Conservation (phyloP, 164 flowering plant species). For the Warburgia ugandensis region DNA sequence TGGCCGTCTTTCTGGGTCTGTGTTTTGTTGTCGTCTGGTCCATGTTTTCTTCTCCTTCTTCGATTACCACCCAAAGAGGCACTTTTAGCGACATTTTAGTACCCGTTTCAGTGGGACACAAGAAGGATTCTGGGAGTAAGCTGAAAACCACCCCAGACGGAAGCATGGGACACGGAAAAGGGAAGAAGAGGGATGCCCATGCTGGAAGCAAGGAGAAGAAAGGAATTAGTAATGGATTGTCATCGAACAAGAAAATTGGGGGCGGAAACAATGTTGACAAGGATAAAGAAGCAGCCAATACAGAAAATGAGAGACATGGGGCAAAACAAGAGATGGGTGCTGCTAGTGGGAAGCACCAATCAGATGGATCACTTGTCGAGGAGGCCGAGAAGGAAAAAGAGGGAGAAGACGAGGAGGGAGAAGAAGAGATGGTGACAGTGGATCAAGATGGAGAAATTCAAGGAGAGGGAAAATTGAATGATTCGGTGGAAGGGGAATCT, state of each 20-base stretch:
- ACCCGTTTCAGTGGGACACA: conserved; percentile 28
- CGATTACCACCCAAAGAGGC: conserved; percentile 54
- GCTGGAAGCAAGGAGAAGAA: conserved; percentile 23
- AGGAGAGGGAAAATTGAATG: conserved; percentile 32
- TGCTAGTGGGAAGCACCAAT: conserved; percentile 10
- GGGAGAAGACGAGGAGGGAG: conserved; percentile 29
- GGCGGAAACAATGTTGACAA: conserved; percentile 17
- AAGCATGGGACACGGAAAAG: conserved; percentile 4
- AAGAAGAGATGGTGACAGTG: conserved; percentile 22
- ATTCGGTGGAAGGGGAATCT: conserved; percentile 16
- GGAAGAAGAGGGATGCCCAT: conserved; percentile 15
- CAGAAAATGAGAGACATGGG: conserved; percentile 8
- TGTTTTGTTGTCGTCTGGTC: conserved; percentile 73
- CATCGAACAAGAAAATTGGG: conserved; percentile 6
- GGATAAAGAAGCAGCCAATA: conserved; percentile 11
- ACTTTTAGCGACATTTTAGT: conserved; percentile 63
- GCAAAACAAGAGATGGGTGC: conserved; percentile 13
- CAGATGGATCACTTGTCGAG: conserved; percentile 28
- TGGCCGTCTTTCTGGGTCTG: conserved; percentile 67
- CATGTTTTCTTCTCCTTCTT: conserved; percentile 49
- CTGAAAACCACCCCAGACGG: conserved; percentile 11
- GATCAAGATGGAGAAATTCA: conserved; percentile 23
- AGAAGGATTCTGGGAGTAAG: conserved; percentile 11
- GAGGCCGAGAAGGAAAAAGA: conserved; percentile 26
- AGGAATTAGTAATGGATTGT: neutral